Evolutionary conservation across 2,329 filamentous ascomycete species (phyloP).

Genomic region (Periconia digitata): DNA sequence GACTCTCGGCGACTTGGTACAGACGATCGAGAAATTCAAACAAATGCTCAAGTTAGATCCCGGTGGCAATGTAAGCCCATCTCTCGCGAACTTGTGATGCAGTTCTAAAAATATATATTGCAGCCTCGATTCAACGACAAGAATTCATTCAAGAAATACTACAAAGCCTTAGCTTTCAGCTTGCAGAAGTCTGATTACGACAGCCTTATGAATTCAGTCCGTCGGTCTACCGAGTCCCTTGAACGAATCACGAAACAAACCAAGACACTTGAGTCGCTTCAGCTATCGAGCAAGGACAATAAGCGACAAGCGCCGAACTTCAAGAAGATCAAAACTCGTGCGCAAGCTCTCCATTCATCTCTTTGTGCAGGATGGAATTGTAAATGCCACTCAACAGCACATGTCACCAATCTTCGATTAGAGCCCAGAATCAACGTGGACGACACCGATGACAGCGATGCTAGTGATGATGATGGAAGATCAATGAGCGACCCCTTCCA

Average conservation of each 20-base stretch:
- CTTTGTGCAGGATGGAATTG: constrained; percentile 25
- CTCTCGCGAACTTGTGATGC: neutral
- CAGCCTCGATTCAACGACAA: constrained; percentile 23
- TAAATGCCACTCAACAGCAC: constrained; percentile 24
- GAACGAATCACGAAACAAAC: constrained; percentile 27
- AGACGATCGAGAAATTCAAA: constrained; percentile 13
- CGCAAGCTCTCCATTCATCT: constrained; percentile 18
- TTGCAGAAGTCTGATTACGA: constrained; percentile 28
- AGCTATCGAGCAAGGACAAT: constrained; percentile 3
- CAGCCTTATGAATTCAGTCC: constrained; percentile 24
- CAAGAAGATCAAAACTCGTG: constrained; percentile 19
- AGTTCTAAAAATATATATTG: too few relatives aligned
- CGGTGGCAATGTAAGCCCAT: constrained; percentile 19
- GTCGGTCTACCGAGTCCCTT: constrained; percentile 21
- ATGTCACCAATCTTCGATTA: constrained; percentile 23
- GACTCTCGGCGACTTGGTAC: constrained; percentile 14
- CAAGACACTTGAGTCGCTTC: constrained; percentile 15
- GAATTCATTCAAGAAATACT: constrained; percentile 28
- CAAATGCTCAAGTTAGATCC: constrained; percentile 17
- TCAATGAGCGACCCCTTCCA: constrained; percentile 18
- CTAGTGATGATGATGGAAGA: constrained; percentile 14
- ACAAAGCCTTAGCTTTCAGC: constrained; percentile 32
- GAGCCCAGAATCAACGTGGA: constrained; percentile 23
- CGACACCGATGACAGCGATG: constrained; percentile 11
- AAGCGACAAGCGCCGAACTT: constrained; percentile 19